phyloP scores from a whole-genome alignment of 768 basidiomycete genomes.

The Naganishia onofrii region DNA sequence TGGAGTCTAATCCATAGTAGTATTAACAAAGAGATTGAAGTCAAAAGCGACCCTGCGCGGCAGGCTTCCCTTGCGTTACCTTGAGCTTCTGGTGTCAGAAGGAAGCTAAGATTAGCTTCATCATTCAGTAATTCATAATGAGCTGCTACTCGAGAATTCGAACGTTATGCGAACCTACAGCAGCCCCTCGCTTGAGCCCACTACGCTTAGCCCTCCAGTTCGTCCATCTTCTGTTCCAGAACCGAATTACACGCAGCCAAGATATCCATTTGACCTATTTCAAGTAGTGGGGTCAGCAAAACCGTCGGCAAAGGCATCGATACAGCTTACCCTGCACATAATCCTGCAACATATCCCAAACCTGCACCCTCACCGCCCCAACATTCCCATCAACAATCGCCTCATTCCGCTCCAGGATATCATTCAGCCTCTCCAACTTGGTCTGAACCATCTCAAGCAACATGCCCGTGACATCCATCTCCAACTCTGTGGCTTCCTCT shows the following conservation, averaged over 20 bases:
- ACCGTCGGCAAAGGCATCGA: background rate
- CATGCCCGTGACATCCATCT: slow-evolving; percentile 66
- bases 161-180: too few relatives aligned
- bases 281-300: background rate
- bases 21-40: too few relatives aligned
- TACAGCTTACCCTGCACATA: slow-evolving; percentile 63
- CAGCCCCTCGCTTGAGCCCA: too few relatives aligned
- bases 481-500: slow-evolving; percentile 56
- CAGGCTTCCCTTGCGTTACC: too few relatives aligned
- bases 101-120: too few relatives aligned
- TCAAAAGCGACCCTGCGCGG: too few relatives aligned
- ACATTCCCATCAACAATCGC: slow-evolving; percentile 25
- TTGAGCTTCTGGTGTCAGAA: too few relatives aligned
- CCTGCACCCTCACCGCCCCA: slow-evolving; percentile 58
- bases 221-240: slow-evolving; percentile 37
- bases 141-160: too few relatives aligned
- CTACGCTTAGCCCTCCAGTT: slow-evolving; percentile 34
- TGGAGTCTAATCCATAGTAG: too few relatives aligned
- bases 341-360: slow-evolving; percentile 64
- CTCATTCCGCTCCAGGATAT: slow-evolving; percentile 13
- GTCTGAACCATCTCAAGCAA: slow-evolving; percentile 65
- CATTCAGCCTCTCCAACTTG: slow-evolving; percentile 41
- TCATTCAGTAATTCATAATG: too few relatives aligned
- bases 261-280: slow-evolving; percentile 43
- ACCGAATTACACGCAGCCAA: slow-evolving; percentile 38